Percentiles rank a stretch among this genome's conserved stretches.
Evolutionary conservation across 805 yeast species (phyloP).

Genomic region (Hanseniaspora lindneri): DNA sequence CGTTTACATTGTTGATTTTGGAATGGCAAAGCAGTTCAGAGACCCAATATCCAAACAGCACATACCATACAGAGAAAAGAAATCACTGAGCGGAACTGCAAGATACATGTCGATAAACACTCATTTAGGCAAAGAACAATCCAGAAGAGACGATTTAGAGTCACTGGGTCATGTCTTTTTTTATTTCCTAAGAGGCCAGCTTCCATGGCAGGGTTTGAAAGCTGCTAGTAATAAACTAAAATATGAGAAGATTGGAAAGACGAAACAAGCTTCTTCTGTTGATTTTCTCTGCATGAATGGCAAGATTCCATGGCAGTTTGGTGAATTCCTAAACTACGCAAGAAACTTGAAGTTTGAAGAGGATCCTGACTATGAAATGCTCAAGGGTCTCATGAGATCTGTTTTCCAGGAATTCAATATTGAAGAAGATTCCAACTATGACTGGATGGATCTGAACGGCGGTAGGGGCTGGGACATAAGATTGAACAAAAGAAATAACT

Average conservation of each 20-base stretch:
- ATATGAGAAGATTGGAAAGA: slow-evolving; percentile 74
- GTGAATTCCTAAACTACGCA: slow-evolving; percentile 58
- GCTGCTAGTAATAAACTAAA: slow-evolving; percentile 77
- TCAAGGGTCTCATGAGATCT: slow-evolving; percentile 48
- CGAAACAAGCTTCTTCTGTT: slow-evolving; percentile 59
- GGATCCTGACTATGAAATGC: slow-evolving; percentile 64
- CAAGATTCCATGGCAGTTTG: slow-evolving; percentile 61
- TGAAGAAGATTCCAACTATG: slow-evolving; percentile 56
- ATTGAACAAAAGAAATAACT: slow-evolving; percentile 63
- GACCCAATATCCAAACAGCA: slow-evolving; percentile 71
- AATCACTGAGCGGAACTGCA: slow-evolving; percentile 74
- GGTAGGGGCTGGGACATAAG: slow-evolving; percentile 75
- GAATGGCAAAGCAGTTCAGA: slow-evolving; percentile 77
- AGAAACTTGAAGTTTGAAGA: slow-evolving; percentile 64
- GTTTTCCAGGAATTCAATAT: slow-evolving; percentile 48
- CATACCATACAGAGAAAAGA: slow-evolving; percentile 70
- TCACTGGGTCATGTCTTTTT: slow-evolving; percentile 72
- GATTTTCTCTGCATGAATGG: slow-evolving; percentile 42
- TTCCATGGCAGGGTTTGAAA: slow-evolving; percentile 86
- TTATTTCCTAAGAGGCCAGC: slow-evolving; percentile 63
- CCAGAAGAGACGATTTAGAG: slow-evolving; percentile 73
- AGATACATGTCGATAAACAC: slow-evolving; percentile 81
- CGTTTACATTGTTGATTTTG: slow-evolving; percentile 68
- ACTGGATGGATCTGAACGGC: slow-evolving; percentile 69
- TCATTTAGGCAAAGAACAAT: slow-evolving; percentile 76